Evolutionary conservation across 1,284 basidiomycete genomes (phyloP).

Genomic region (Sanghuangporus baumii): DNA sequence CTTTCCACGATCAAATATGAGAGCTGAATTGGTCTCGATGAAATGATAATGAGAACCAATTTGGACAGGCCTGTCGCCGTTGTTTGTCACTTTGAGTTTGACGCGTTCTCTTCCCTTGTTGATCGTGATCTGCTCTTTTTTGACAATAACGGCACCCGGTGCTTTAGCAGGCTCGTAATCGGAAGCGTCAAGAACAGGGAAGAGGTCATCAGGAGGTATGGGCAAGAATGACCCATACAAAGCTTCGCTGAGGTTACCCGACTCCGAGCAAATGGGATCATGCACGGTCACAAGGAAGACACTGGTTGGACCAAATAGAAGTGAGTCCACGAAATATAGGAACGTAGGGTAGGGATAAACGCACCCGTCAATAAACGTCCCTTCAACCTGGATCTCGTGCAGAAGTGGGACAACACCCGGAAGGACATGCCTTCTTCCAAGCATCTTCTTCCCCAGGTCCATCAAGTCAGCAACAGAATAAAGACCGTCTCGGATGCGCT

Average conservation of each 20-base stretch:
- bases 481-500: conserved; percentile 92
- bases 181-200: conserved; percentile 48
- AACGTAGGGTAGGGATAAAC: conserved; percentile 21
- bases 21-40: conserved; percentile 79
- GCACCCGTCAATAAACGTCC: conserved; percentile 82
- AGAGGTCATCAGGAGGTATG: conserved; percentile 59
- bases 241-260: conserved; percentile 74
- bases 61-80: conserved; percentile 93
- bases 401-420: conserved; percentile 63
- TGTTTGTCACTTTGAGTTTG: conserved; percentile 80
- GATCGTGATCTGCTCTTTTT: conserved; percentile 65
- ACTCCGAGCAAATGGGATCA: conserved; percentile 84
- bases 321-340: not conserved
- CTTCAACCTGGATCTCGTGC: conserved; percentile 89
- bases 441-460: conserved; percentile 84
- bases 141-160: conserved; percentile 73
- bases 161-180: conserved; percentile 49
- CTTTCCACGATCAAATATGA: conserved; percentile 79
- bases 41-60: conserved; percentile 95
- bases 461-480: conserved; percentile 87
- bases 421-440: conserved; percentile 90
- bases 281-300: conserved; percentile 95
- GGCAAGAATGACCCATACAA: conserved; percentile 94
- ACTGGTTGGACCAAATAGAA: conserved; percentile 33
- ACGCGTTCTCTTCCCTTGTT: conserved; percentile 71